Evolutionary conservation across 2,329 filamentous ascomycete genomes (phyloP).

Genomic region (Neurospora sp.): DNA sequence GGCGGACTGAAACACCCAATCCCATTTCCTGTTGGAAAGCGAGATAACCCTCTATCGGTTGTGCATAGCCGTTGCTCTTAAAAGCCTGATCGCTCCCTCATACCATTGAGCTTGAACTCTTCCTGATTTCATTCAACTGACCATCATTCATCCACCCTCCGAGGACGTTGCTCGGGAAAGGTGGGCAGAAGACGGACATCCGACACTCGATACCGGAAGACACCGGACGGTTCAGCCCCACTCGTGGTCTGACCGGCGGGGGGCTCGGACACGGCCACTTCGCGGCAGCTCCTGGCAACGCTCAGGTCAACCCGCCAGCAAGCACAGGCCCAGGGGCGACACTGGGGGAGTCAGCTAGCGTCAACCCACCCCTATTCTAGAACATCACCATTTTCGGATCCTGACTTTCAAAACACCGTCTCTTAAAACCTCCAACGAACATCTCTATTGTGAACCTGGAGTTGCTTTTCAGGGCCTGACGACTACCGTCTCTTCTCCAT

Average conservation of each 20-base stretch:
- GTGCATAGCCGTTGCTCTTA: neutral
- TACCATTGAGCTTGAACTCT: neutral
- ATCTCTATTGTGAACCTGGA: neutral
- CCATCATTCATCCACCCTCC: neutral
- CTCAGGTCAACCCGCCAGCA: neutral
- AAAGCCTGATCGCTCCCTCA: neutral
- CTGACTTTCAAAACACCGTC: neutral
- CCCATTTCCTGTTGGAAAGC: neutral
- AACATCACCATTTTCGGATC: neutral
- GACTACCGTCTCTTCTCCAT: neutral
- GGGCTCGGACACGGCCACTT: neutral
- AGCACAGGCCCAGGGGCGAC: neutral
- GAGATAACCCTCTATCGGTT: neutral
- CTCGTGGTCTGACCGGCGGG: neutral
- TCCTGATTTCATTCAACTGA: neutral
- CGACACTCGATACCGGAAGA: neutral
- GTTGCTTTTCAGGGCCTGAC: neutral
- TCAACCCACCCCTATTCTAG: neutral
- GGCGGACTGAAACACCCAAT: neutral
- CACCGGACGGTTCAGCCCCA: neutral
- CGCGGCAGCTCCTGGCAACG: neutral
- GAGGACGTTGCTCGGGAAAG: neutral
- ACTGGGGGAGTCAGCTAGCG: neutral
- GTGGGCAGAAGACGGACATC: neutral
- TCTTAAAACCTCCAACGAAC: neutral